Base-by-base conservation (phyloP, 495 filamentous ascomycete species). In the Trichoderma orchidacearum region DNA sequence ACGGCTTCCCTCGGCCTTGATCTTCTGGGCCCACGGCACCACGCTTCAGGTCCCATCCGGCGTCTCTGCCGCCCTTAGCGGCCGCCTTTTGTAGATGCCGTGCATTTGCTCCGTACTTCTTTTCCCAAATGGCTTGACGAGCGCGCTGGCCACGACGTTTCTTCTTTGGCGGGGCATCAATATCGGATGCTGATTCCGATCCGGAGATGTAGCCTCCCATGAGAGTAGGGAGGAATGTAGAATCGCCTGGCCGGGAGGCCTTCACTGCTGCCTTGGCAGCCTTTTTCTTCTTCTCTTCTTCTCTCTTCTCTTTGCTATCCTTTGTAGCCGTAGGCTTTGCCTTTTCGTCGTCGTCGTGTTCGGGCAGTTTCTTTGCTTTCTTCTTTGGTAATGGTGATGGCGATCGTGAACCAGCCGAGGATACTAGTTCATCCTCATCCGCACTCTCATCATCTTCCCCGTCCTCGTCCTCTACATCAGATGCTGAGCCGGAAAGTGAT, bases 201-300 rank as follows among this genome's bases (percentile, higher is more conserved):
- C 90, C 93, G 17, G 92, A 96, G 69, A 86, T 85, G 72, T 98
- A 98, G 48, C 90, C 91, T 17, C 85, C 86, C 78, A 92, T 86
- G 2, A 98, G 77, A 5, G 87, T 85, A 2, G 93, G 94, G 3
- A 98, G 78, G 75, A 96, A 96, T 1, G 82, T 85, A 7, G 83
- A 84, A 55, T 73, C 78, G 17, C 71, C 63, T 9, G 66, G 61
- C n/a, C 68, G 65, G 45, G n/a, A 60, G 35, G 51, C 5, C 41
- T 57, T 63, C 57, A 54, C 58, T 21, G 57, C 65, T 65, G 56
- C 70, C 57, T 51, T 55, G 48, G 48, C 35, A 7, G 29, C 31
- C 9, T 54, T 53, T 48, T 45, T 65, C 30, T 56, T 61, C 52
- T 54, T 61, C 30, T 48, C 51, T n/a, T 55, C 54, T 57, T 66